These are phyloP conservation scores for Coemansia sp. DNA, from an alignment of 192 early-diverging fungal genomes.

Conservation along the genomic window DNA sequence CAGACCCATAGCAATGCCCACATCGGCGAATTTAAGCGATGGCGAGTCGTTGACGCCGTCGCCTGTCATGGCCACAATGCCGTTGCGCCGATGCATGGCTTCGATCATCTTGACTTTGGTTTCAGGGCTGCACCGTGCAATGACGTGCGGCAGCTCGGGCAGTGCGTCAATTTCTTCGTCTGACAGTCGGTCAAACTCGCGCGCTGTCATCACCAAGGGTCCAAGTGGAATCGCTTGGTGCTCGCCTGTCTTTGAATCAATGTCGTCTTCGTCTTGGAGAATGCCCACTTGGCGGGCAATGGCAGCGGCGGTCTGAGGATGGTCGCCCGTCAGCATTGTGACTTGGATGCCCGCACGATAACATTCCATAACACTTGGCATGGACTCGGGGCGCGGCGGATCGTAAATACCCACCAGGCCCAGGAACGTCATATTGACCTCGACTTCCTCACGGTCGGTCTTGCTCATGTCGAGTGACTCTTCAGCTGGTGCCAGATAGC, in stretches of 20 bases:
- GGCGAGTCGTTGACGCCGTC: conserved; percentile 84
- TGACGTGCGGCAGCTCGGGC: conserved; percentile 79
- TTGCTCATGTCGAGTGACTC: conserved; percentile 41
- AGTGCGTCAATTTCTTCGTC: conserved; percentile 81
- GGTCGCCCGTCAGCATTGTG: conserved; percentile 96
- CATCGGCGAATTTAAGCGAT: conserved; percentile 72
- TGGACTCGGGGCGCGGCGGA: conserved; percentile 76
- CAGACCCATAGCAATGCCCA: conserved; percentile 73
- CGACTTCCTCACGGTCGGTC: conserved; percentile 61
- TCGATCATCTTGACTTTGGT: conserved; percentile 97
- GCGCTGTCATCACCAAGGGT: conserved; percentile 76
- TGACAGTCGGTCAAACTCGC: conserved; percentile 79
- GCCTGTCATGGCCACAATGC: conserved; percentile 88
- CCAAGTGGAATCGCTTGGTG: conserved; percentile 39
- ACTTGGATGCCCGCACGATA: conserved; percentile 91
- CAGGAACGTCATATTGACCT: conserved; percentile 72
- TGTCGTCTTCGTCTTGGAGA: conserved; percentile 50
- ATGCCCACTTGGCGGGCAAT: conserved; percentile 89
- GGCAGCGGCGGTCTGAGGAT: conserved; percentile 85
- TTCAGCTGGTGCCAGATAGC: conserved; percentile 49
- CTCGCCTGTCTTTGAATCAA: not conserved
- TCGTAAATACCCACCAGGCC: conserved; percentile 93
- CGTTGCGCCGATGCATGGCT: conserved; percentile 76
- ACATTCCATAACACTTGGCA: conserved; percentile 69
- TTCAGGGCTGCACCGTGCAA: conserved; percentile 92